phyloP scores from a whole-genome alignment of 768 basidiomycete species.

The Clavulina sp. region DNA sequence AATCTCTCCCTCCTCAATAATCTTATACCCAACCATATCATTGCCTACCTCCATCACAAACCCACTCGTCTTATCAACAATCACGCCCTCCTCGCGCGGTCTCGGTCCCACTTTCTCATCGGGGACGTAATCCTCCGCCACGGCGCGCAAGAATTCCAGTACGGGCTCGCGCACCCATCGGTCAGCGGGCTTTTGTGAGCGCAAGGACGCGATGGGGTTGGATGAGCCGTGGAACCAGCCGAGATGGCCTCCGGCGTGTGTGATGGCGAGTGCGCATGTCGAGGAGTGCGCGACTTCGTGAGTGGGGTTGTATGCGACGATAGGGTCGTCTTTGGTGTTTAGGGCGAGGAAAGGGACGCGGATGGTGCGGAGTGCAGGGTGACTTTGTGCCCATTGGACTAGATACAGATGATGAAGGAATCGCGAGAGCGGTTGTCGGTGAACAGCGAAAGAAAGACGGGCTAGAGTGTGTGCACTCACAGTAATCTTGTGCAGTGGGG shows the following conservation, averaged over 20 bases:
- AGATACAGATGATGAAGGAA: neutral
- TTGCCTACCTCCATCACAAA: constrained; percentile 7
- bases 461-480: neutral
- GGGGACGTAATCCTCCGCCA: constrained; percentile 8
- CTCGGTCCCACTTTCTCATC: constrained; percentile 6
- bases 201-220: neutral
- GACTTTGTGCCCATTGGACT: constrained; percentile 11
- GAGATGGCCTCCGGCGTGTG: constrained; percentile 8
- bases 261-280: constrained; percentile 11
- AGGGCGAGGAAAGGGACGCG: constrained; percentile 16
- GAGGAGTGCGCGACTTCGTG: constrained; percentile 11
- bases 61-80: constrained; percentile 6
- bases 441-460: neutral
- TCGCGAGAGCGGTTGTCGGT: neutral
- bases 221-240: constrained; percentile 9
- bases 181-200: constrained; percentile 6
- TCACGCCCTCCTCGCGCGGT: neutral
- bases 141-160: constrained; percentile 9
- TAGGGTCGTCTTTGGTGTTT: constrained; percentile 18
- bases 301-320: constrained; percentile 15
- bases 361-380: constrained; percentile 11
- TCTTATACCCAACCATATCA: neutral
- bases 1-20: neutral
- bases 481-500: constrained; percentile 15
- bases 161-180: constrained; percentile 10